Conservation (phyloP, 805 yeast species). For the Teunomyces tritomae region DNA sequence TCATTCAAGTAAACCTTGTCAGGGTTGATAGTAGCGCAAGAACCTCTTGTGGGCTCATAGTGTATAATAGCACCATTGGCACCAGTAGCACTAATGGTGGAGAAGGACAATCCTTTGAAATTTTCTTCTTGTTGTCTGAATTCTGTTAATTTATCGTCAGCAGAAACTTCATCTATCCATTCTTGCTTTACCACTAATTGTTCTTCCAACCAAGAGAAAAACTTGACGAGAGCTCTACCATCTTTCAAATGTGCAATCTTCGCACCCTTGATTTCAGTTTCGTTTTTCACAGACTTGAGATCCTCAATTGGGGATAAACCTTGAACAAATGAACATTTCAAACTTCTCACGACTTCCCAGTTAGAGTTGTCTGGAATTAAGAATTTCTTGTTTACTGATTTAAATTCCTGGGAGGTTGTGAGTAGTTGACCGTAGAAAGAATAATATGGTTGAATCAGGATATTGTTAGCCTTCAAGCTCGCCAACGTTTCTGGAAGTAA, state of each 20-base stretch:
- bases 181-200: conserved; percentile 42
- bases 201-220: conserved; percentile 59
- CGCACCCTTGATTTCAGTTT: conserved; percentile 49
- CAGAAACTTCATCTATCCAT: conserved; percentile 56
- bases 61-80: conserved; percentile 77
- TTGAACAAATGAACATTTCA: conserved; percentile 29
- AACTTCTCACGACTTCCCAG: conserved; percentile 39
- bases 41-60: conserved; percentile 54
- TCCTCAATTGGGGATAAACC: conserved; percentile 43
- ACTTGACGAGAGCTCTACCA: conserved; percentile 53
- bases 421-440: conserved; percentile 45
- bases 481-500: conserved; percentile 30
- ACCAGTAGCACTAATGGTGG: conserved; percentile 73
- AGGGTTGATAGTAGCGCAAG: conserved; percentile 50
- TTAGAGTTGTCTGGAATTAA: conserved; percentile 32
- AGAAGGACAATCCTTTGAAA: conserved; percentile 66
- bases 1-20: conserved; percentile 53
- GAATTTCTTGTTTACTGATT: conserved; percentile 25
- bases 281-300: conserved; percentile 52
- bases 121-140: conserved; percentile 41
- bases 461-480: conserved; percentile 21
- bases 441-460: conserved; percentile 41
- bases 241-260: conserved; percentile 54
- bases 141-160: conserved; percentile 46
- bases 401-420: conserved; percentile 35